phyloP scores from a whole-genome alignment of 2,329 filamentous ascomycete genomes.

The Chaetothyriales sp. region DNA sequence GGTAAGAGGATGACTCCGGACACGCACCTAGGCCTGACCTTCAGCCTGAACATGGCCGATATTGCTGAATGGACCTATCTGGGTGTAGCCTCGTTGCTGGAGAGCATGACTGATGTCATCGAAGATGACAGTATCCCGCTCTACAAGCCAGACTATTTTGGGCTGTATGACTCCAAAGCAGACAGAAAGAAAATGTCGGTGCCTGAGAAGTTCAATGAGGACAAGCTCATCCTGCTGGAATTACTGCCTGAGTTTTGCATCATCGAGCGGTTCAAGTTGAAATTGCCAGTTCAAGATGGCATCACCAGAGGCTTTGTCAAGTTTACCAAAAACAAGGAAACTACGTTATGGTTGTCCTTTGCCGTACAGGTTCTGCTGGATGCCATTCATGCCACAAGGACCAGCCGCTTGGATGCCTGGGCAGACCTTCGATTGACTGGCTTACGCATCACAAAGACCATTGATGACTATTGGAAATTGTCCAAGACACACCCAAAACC shows the following conservation, averaged over 20 bases:
- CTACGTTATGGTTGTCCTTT: slow-evolving; percentile 21
- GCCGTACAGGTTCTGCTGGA: slow-evolving; percentile 23
- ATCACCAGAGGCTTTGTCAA: slow-evolving; percentile 20
- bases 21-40: slow-evolving; percentile 18
- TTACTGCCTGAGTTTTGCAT: slow-evolving; percentile 21
- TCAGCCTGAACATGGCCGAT: slow-evolving; percentile 19
- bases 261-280: slow-evolving; percentile 10
- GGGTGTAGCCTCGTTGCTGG: slow-evolving; percentile 12
- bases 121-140: slow-evolving; percentile 15
- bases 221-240: slow-evolving; percentile 21
- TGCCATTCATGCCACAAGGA: slow-evolving; percentile 22
- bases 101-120: slow-evolving; percentile 16
- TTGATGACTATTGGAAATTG: slow-evolving; percentile 17
- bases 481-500: slow-evolving; percentile 14
- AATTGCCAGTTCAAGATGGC: slow-evolving; percentile 19
- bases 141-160: slow-evolving; percentile 19
- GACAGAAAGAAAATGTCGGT: slow-evolving; percentile 19
- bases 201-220: slow-evolving; percentile 22
- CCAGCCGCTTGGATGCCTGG: slow-evolving; percentile 13
- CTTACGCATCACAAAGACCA: slow-evolving; percentile 18
- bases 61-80: slow-evolving; percentile 18
- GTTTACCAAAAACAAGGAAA: slow-evolving; percentile 18
- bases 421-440: slow-evolving; percentile 18
- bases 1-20: slow-evolving; percentile 8
- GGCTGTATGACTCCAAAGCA: slow-evolving; percentile 19